Evolutionary conservation across 441 rosid genomes (phyloP).

Genomic region (Erodium moschatum): DNA sequence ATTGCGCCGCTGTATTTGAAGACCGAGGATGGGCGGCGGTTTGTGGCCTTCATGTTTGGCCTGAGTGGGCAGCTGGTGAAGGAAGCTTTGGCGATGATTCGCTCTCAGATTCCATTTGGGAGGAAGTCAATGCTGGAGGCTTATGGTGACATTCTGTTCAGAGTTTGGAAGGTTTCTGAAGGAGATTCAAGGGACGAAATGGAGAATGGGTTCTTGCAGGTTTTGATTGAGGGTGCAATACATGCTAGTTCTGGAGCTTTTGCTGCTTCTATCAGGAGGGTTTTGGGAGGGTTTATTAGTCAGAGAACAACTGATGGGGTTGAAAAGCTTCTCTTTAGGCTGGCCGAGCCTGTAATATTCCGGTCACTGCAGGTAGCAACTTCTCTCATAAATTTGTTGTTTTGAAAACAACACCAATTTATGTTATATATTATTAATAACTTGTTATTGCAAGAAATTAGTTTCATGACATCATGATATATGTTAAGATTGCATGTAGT

Average conservation of each 20-base stretch:
- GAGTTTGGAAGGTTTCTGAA: conserved; percentile 74
- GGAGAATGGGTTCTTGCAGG: conserved; percentile 65
- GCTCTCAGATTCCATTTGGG: conserved; percentile 74
- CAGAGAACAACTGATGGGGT: conserved; percentile 70
- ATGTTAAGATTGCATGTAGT: neutral
- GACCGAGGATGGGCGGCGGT: conserved; percentile 76
- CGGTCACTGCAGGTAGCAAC: conserved; percentile 69
- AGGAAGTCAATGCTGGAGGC: conserved; percentile 83
- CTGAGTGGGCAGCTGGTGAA: conserved; percentile 65
- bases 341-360: conserved; percentile 80
- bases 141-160: conserved; percentile 58
- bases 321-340: conserved; percentile 70
- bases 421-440: neutral
- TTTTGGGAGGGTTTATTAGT: conserved; percentile 63
- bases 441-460: neutral
- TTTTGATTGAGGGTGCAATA: conserved; percentile 61
- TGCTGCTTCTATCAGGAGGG: conserved; percentile 67
- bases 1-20: conserved; percentile 69
- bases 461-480: neutral
- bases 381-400: neutral
- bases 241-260: conserved; percentile 43
- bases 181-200: conserved; percentile 52
- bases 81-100: conserved; percentile 70
- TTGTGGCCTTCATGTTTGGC: conserved; percentile 63
- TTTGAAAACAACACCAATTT: neutral